Base-by-base conservation (phyloP, 2,329 filamentous ascomycete genomes). In the Ceratocystis alfenasii region DNA sequence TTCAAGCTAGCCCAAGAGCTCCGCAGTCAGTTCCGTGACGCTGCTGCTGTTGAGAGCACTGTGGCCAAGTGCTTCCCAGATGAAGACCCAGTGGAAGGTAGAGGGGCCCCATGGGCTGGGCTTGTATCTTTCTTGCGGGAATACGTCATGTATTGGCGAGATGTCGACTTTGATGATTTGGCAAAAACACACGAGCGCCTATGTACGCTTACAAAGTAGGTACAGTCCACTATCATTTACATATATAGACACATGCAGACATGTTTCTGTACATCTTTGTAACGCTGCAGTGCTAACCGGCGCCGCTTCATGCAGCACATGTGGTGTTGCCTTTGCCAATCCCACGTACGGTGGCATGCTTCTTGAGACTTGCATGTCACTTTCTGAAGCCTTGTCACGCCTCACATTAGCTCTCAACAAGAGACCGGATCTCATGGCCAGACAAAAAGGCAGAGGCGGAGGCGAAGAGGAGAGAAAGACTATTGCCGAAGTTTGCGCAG, bases 371-470 rank as follows among this genome's bases (percentile, higher is more conserved):
- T 89, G 90, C 72, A 86, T 96, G 71, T 87, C 88, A 36, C 83
- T 95, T 64, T 93, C 89, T 41, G 85, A 88, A 70, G 85, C 90
- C 6, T 83, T 96, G 28, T 87, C 90, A 7, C 86, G 87, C 69
- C 81, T 96, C 66, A 92, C 92, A 30, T 90, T 96, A 78, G 87
- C 85, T 63, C 81, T 96, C 48, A 90, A 93, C 74, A 87, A 87
- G 69, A 84, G 85, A 65, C 91, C 91, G 0, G 87, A 94, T 68
- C 78, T 96, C 59, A 77, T 91, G n/a, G 76, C 76, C 69, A 30
- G 28, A n/a, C 61, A 33, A 44, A 63, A 62, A 36, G 61, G 64
- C 59, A 8, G 65, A 28, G 59, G 66, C 45, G 78, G 82, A 15
- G 79, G 80, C 7, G 87, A 85, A 28, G 85, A 87, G 64, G 83